Conservation (phyloP, 2,329 filamentous ascomycete species). For the Phymatotrichopsis omnivora region DNA sequence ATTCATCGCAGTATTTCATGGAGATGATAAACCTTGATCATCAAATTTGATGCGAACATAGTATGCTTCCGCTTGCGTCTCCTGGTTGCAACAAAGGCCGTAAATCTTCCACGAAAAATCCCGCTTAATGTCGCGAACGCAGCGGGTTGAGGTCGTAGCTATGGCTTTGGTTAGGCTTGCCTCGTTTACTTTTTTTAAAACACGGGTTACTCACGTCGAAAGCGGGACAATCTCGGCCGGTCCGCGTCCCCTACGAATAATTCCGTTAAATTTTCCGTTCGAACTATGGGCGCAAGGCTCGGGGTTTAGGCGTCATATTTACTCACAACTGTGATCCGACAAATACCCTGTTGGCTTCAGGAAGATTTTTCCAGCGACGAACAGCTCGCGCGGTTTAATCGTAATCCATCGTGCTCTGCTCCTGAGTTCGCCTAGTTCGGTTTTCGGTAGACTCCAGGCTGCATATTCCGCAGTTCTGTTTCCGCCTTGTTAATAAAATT, state of each 20-base stretch:
- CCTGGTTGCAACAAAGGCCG: conserved; percentile 18
- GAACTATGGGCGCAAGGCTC: too few relatives aligned
- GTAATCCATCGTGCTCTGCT: conserved; percentile 1
- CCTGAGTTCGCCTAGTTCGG: conserved; percentile 10
- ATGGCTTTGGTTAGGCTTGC: background rate
- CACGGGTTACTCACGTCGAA: too few relatives aligned
- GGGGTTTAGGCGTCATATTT: too few relatives aligned
- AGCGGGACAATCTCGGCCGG: too few relatives aligned
- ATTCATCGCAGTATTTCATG: background rate
- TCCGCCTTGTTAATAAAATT: too few relatives aligned
- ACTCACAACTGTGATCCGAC: too few relatives aligned
- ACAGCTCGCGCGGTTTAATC: conserved; percentile 11
- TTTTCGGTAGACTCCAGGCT: conserved; percentile 16
- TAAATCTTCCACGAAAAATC: conserved; percentile 26
- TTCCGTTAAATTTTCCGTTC: too few relatives aligned
- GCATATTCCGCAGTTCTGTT: conserved; percentile 17
- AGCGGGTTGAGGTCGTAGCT: conserved; percentile 19
- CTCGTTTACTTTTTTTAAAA: too few relatives aligned
- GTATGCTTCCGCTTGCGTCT: conserved; percentile 12
- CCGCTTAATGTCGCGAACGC: conserved; percentile 26
- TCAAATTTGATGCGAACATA: conserved; percentile 22
- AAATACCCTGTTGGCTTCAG: background rate
- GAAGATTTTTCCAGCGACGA: conserved; percentile 8
- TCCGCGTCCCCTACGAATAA: too few relatives aligned
- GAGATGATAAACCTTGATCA: background rate